Evolutionary conservation across 139 green algal genomes (phyloP).

Genomic region (Coccomyxa sp.): DNA sequence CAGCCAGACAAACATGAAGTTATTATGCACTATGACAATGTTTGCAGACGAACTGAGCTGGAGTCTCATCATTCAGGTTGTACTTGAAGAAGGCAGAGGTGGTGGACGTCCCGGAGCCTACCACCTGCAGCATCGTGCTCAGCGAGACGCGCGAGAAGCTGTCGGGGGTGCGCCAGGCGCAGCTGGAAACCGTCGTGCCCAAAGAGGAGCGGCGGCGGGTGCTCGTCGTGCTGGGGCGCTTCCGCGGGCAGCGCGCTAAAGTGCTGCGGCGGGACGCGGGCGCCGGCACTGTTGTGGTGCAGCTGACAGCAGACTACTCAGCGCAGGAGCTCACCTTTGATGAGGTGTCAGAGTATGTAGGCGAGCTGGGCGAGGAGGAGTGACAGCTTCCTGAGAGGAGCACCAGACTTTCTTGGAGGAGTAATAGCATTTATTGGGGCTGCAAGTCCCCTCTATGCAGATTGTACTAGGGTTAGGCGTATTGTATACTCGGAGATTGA

Average conservation of each 20-base stretch:
- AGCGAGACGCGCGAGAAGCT: constrained; percentile 30
- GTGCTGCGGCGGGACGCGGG: constrained; percentile 39
- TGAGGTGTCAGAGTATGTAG: constrained; percentile 51
- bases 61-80: too few species aligned
- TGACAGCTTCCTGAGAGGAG: neutral
- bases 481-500: too few species aligned
- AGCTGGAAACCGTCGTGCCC: constrained; percentile 77
- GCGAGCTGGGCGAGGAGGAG: constrained; percentile 21
- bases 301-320: constrained; percentile 49
- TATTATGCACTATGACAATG: too few species aligned
- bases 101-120: constrained; percentile 54
- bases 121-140: constrained; percentile 42
- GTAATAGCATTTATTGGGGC: too few species aligned
- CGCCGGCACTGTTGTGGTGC: constrained; percentile 45
- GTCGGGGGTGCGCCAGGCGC: constrained; percentile 18
- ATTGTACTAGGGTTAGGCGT: too few species aligned
- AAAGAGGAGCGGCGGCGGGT: constrained; percentile 46
- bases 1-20: constrained; percentile 28
- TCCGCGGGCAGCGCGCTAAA: constrained; percentile 39
- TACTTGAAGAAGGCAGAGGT: constrained; percentile 72
- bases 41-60: too few species aligned
- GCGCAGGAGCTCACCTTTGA: constrained; percentile 60
- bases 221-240: constrained; percentile 51
- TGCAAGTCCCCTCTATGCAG: too few species aligned
- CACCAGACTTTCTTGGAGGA: too few species aligned